Percentiles rank a stretch among this genome's conserved stretches.
Evolutionary conservation across 1,139 yeast genomes (phyloP).

Genomic region (Yamadazyma diospyri): DNA sequence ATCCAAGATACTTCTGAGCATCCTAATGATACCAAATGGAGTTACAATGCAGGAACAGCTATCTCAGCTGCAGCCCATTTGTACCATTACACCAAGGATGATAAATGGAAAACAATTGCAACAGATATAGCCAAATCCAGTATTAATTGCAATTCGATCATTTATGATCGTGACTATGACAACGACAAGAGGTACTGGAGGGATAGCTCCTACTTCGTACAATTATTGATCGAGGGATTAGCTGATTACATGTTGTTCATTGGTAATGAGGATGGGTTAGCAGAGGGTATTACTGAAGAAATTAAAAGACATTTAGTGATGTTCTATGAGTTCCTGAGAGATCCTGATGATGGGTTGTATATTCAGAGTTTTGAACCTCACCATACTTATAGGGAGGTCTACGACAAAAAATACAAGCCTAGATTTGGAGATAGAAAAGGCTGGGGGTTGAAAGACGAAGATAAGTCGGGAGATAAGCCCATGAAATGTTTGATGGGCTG

Average conservation of each 20-base stretch:
- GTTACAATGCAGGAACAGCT: slow-evolving; percentile 70
- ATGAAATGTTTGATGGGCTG: slow-evolving; percentile 60
- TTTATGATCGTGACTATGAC: slow-evolving; percentile 66
- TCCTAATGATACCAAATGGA: slow-evolving; percentile 55
- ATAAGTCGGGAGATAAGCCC: slow-evolving; percentile 37
- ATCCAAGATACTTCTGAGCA: slow-evolving; percentile 46
- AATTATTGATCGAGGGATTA: slow-evolving; percentile 62
- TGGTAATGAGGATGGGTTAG: slow-evolving; percentile 37
- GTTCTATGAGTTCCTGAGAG: slow-evolving; percentile 56
- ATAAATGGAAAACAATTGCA: slow-evolving; percentile 55
- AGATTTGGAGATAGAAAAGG: slow-evolving; percentile 57
- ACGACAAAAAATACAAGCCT: slow-evolving; percentile 45
- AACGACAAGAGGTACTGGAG: slow-evolving; percentile 59
- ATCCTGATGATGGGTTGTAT: slow-evolving; percentile 58
- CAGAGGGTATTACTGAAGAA: slow-evolving; percentile 38
- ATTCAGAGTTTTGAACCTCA: slow-evolving; percentile 62
- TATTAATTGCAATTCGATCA: slow-evolving; percentile 51
- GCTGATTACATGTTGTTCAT: slow-evolving; percentile 59
- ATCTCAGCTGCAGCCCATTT: slow-evolving; percentile 53
- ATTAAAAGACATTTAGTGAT: slow-evolving; percentile 48
- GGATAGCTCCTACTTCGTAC: slow-evolving; percentile 62
- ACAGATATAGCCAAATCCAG: slow-evolving; percentile 59
- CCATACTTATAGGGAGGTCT: slow-evolving; percentile 47
- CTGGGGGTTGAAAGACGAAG: slow-evolving; percentile 50
- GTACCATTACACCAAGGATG: slow-evolving; percentile 50